Conservation (phyloP, 768 basidiomycete species). For the Gyrodon lividus region DNA sequence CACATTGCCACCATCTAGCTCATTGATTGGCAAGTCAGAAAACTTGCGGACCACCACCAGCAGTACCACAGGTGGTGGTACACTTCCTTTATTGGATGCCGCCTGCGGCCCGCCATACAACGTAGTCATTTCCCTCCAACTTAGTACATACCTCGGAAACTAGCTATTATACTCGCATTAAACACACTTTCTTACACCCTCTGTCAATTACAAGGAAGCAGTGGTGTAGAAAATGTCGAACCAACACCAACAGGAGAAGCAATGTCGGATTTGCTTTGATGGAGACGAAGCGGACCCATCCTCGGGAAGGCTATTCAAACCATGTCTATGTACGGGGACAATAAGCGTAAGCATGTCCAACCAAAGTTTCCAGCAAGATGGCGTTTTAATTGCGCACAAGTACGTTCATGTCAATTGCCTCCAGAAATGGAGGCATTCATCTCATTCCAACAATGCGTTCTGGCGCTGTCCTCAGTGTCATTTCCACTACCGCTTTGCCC, state of each 20-base stretch:
- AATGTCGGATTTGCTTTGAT: conserved; percentile 85
- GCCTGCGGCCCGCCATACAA: no score
- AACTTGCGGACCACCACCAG: no score
- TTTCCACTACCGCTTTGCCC: conserved; percentile 73
- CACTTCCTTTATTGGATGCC: no score
- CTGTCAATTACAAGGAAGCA: no score
- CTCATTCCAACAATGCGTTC: conserved; percentile 64
- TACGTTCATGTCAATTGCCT: conserved; percentile 80
- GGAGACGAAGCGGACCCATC: conserved; percentile 57
- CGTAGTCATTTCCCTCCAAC: no score
- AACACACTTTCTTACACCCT: no score
- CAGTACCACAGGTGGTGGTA: no score
- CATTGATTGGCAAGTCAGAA: no score
- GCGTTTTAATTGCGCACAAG: conserved; percentile 38
- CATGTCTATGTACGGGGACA: conserved; percentile 67
- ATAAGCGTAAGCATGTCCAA: conserved; percentile 51
- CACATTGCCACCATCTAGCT: no score
- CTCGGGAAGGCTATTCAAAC: conserved; percentile 77
- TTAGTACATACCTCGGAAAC: no score
- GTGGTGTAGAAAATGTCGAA: conserved; percentile 13
- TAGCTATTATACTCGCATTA: no score
- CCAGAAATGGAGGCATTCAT: conserved; percentile 68
- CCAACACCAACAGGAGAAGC: conserved; percentile 44
- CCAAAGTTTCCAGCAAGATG: conserved; percentile 4
- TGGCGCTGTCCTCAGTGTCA: conserved; percentile 79